Conservation (phyloP, 768 basidiomycete species). For the Hygrocybe coccinea region DNA sequence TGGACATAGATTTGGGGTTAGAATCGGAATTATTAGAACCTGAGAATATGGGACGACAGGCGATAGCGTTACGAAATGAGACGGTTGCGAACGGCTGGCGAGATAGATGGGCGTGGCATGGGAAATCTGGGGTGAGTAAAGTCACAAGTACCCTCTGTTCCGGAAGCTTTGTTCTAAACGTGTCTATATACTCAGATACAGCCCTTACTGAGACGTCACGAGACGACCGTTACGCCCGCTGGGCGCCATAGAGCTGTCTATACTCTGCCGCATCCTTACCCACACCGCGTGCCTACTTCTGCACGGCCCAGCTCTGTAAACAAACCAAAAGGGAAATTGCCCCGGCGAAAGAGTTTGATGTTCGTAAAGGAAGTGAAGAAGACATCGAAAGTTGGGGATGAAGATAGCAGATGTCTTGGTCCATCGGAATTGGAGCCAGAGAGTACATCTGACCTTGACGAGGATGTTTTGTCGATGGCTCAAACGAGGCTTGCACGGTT, state of each 20-base stretch:
- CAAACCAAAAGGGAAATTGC: neutral
- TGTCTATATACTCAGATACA: slow-evolving; percentile 28
- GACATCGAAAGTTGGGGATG: neutral
- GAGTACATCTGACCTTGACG: neutral
- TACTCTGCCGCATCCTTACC: slow-evolving; percentile 17
- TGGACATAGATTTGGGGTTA: slow-evolving; percentile 8
- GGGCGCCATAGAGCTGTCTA: slow-evolving; percentile 32
- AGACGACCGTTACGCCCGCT: slow-evolving; percentile 43
- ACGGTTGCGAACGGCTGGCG: slow-evolving; percentile 53
- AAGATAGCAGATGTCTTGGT: neutral
- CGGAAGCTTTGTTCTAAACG: neutral
- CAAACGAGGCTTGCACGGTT: neutral
- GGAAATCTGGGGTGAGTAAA: slow-evolving; percentile 20
- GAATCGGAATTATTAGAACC: slow-evolving; percentile 25
- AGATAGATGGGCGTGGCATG: slow-evolving; percentile 40
- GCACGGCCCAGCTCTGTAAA: slow-evolving; percentile 2
- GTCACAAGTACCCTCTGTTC: slow-evolving; percentile 27
- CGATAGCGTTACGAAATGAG: slow-evolving; percentile 30
- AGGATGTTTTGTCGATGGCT: neutral
- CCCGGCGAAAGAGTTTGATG: slow-evolving; percentile 15
- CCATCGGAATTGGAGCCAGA: neutral
- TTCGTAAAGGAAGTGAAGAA: slow-evolving; percentile 17
- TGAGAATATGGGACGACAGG: slow-evolving; percentile 14
- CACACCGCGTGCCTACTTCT: slow-evolving; percentile 14
- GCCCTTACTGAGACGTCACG: slow-evolving; percentile 34